Evolutionary conservation across 177 flowering plant genomes (phyloP), one percentile per base, ranked within the genome.

Genomic region (Vitis hybrid): DNA sequence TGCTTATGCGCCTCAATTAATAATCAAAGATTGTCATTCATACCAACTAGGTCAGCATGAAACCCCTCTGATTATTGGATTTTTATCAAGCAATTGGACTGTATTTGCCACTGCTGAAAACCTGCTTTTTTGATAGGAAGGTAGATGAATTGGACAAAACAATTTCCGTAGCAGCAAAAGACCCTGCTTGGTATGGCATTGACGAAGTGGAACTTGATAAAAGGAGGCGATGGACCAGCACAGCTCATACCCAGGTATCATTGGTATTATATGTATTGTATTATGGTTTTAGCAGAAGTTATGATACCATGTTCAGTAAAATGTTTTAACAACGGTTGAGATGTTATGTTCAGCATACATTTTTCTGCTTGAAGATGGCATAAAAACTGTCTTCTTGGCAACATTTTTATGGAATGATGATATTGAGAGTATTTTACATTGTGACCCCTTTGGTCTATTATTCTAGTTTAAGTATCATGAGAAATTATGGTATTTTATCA

Each of bases 131-230:
- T 87, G 87, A 89, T 87, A 83, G 92, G 85, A 87, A 94, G 98
- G 91, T 94, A 72, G 97, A 92, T 87, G 98, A 94, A 75, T 80
- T 94, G 86, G 92, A 89, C 71, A 94, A 89, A 74, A 80, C 97
- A 18, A 89, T 90, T 76, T 50, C 83, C 72, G 98, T 94, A 8
- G 98, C 97, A 50, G 86, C 90, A 39, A 86, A 87, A 81, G 92
- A 92, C 78, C 98, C 97, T 68, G 15, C 89, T 62, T 80, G 73
- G 84, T 90, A 85, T 84, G 89, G 97, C 64, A 87, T 94, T 72
- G 85, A 85, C 78, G 83, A 88, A 75, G 77, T 60, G 2, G 97
- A 92, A 79, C 93, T 94, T 80, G 94, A 89, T 70, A 90, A 80
- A 62, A 77, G 97, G 19, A 86, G 84, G 75, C 83, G 83, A 74